Base-by-base conservation (phyloP, 2,329 filamentous ascomycete genomes). In the Beauveria bassiana region DNA sequence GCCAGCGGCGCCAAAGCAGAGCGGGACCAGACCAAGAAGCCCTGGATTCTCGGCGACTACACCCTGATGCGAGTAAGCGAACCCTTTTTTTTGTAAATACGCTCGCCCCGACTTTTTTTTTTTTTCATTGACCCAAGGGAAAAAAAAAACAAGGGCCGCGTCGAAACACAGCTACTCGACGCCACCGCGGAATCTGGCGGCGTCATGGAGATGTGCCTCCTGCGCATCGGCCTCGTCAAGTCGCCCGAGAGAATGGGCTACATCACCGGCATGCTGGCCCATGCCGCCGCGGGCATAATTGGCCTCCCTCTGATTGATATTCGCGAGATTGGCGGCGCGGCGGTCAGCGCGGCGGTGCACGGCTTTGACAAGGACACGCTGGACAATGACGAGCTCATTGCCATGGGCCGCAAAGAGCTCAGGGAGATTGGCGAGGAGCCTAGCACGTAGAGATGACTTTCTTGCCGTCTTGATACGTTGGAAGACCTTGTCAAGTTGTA, bases 1-100 rank as follows among this genome's bases (percentile, higher is more conserved):
- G 73, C 79, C 63, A 84, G 80, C 64, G 82, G 80, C 2, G 65
- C 70, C 1, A 70, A 67, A 1, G 72, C 73, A 2, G 74, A 77
- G 64, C 74, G 79, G 1, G 81, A 84, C 52, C 77, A 71, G 22
- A 73, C 66, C 14, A 77, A 80, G 67, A 78, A 70, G 57, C 76
- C 74, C 1, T 66, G 63, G 62, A 65, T 74, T 8, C 65, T 75
- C 31, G 66, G 66, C 77, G 70, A 80, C 46, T 83, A 82, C 61
- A 64, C 56, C 8, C 61, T 77, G 10, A 74, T 83, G 74, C 68
- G 81, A n/a, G 81, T 81, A 70, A 64, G 74, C 67, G 7, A 8
- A 22, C 22, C 22, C 5, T 10, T 4, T 10, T 4, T 28, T 28
- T 26, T 49, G 16, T 8, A 26, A 18, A 47, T 12, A 14, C 22